Evolutionary conservation across 139 green algal species (phyloP), one percentile per base, ranked within the genome.

Genomic region (Eudorina sp.): DNA sequence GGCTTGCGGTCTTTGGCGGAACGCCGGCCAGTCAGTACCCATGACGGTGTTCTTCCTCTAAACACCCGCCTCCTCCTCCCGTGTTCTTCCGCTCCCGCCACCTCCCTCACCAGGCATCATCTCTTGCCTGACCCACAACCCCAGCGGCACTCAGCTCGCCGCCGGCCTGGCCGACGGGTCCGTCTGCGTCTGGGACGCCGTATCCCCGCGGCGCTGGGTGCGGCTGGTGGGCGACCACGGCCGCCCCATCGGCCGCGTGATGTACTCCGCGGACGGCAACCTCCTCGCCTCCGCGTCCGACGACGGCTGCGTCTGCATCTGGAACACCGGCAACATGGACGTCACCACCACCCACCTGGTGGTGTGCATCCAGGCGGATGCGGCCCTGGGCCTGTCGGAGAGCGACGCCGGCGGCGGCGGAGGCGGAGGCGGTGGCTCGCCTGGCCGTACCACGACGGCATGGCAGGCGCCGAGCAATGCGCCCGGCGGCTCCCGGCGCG

Each of bases 251-350:
- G 79, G 79, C 31, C 62, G 81, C 19, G 64, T 87, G 0, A 34
- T 78, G 25, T 87, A 55, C 64, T 43, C 16, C 23, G 7, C 31
- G 31, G 64, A 87, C 81, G 81, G 81, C 45, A 19, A 1, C 7
- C 46, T 79, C 8, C 66, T 87, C 3, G 64, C 64, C 45, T 87
- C 81, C 29, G 81, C 64, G 36, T 78, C 62, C 0, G 81, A 87
- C 64, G 64, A 87, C 31, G 81, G 81, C 19, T n/a, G 43, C 46
- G 21, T 87, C 19, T 87, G 81, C 81, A 23, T 87, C 4, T 87
- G 81, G 81, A 29, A 3, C 18, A 31, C 62, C 36, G 29, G 3
- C n/a, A 45, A 53, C n/a, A n/a, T 60, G 14, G 58, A 66, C 60
- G 27, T 46, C 0, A 55, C 9, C 7, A 34, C 13, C 41, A 36